phyloP scores from a whole-genome alignment of 306 rosid species.

The Glycine latifolia region DNA sequence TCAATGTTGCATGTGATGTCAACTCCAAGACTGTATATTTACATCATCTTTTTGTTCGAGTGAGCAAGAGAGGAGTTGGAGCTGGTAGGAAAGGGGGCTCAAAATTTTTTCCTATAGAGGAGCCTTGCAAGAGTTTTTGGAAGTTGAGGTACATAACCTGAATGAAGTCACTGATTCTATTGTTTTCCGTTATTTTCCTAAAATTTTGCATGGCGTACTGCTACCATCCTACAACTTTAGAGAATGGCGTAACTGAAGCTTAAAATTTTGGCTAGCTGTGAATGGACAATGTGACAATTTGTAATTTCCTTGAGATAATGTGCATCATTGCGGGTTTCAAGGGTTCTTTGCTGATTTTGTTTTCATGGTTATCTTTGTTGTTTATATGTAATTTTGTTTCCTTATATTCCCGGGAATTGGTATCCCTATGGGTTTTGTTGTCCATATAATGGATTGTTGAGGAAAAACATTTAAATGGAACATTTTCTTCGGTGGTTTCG shows the following conservation, averaged over 20 bases:
- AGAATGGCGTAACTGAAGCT: slow-evolving; percentile 57
- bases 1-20: slow-evolving; percentile 50
- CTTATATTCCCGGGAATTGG: slow-evolving; percentile 22
- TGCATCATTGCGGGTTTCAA: slow-evolving; percentile 43
- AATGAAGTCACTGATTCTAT: slow-evolving; percentile 54
- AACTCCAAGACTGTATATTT: slow-evolving; percentile 57
- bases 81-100: slow-evolving; percentile 56
- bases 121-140: slow-evolving; percentile 60
- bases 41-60: slow-evolving; percentile 41
- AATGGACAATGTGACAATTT: slow-evolving; percentile 52
- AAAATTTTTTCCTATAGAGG: slow-evolving; percentile 66
- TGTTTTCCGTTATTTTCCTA: slow-evolving; percentile 40
- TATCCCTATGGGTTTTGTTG: slow-evolving; percentile 40
- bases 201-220: slow-evolving; percentile 54
- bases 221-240: slow-evolving; percentile 47
- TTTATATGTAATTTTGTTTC: slow-evolving; percentile 52
- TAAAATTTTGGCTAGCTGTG: slow-evolving; percentile 70
- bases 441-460: slow-evolving; percentile 41
- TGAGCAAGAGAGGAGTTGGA: slow-evolving; percentile 47
- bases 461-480: slow-evolving; percentile 33
- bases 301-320: slow-evolving; percentile 51
- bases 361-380: slow-evolving; percentile 34
- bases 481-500: slow-evolving; percentile 38
- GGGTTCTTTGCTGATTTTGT: slow-evolving; percentile 54
- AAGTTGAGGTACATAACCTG: slow-evolving; percentile 53